Conservation (phyloP, 176 grass and related monocot genomes). For the Phoenix dactylifera region DNA sequence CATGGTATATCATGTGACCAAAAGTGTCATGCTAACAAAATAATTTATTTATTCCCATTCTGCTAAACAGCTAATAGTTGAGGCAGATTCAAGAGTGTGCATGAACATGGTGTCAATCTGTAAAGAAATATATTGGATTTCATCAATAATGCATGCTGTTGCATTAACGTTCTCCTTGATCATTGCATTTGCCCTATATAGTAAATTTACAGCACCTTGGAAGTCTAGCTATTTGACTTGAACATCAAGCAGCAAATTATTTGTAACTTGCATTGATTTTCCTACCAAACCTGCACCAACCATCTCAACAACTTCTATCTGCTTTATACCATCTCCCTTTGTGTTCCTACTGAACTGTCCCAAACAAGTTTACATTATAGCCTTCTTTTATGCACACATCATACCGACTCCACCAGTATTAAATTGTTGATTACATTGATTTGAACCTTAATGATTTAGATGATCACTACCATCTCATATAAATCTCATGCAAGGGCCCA, state of each 20-base stretch:
- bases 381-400: conserved; percentile 1
- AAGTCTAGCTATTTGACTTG: background rate
- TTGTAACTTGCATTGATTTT: background rate
- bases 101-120: background rate
- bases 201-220: background rate
- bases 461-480: background rate
- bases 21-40: too few relatives aligned
- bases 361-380: background rate
- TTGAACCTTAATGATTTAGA: background rate
- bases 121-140: background rate
- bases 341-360: background rate
- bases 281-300: background rate
- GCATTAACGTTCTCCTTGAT: background rate
- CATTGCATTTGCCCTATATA: background rate
- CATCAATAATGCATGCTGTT: background rate
- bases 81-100: too few relatives aligned
- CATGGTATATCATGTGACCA: too few relatives aligned
- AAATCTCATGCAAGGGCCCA: background rate
- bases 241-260: background rate
- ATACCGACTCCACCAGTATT: background rate
- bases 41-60: too few relatives aligned
- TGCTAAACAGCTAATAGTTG: too few relatives aligned
- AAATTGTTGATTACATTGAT: background rate
- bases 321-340: background rate
- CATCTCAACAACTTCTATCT: background rate